Percentiles rank a stretch among this genome's conserved stretches.
These are phyloP conservation scores for Pseudogymnoascus sp. DNA, from an alignment of 2,329 filamentous ascomycete species.

Conservation along the genomic window DNA sequence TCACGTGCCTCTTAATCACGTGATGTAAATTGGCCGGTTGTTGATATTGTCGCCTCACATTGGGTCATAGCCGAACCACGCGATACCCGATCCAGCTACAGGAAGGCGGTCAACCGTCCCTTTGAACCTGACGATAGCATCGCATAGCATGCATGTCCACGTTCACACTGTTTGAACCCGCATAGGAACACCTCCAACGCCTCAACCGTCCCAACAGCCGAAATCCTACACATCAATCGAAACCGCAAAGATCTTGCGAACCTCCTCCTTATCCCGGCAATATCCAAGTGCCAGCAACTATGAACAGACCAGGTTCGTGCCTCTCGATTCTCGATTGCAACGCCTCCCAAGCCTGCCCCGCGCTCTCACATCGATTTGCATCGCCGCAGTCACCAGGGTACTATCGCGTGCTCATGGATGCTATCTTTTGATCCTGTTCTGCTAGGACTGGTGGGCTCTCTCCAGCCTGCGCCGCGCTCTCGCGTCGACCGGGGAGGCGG, in stretches of 20 bases:
- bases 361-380: background rate
- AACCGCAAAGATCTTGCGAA: background rate
- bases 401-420: background rate
- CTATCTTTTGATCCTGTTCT: background rate
- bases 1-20: background rate
- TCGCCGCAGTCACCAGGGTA: background rate
- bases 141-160: conserved; percentile 6
- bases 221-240: background rate
- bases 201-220: background rate
- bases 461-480: background rate
- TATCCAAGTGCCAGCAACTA: background rate
- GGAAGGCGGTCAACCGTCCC: conserved; percentile 5
- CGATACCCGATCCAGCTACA: conserved; percentile 7
- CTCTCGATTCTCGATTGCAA: background rate
- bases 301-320: conserved; percentile 8
- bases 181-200: background rate
- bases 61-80: background rate
- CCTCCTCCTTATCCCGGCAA: background rate
- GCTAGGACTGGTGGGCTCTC: background rate
- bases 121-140: conserved; percentile 7
- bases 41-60: conserved; percentile 1
- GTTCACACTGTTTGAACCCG: background rate
- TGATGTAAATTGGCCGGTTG: background rate
- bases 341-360: background rate
- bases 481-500: background rate